These are phyloP conservation scores for Colletotrichum karsti DNA, from an alignment of 2,329 filamentous ascomycete species.

Conservation along the genomic window DNA sequence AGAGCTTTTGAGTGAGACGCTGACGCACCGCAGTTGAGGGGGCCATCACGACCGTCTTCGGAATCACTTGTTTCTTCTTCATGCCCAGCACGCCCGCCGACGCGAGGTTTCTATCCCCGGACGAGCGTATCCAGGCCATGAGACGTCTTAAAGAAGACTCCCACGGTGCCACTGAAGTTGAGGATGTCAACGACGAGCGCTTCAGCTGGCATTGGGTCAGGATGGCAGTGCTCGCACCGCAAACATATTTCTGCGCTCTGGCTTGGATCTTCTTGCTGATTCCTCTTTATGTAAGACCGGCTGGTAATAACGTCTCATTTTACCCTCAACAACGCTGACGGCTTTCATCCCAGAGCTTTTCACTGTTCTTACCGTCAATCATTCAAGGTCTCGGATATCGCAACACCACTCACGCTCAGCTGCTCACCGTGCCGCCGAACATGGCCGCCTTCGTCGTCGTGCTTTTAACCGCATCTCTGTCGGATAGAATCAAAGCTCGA, in stretches of 20 bases:
- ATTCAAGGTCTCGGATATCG: conserved; percentile 35
- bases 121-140: conserved; percentile 33
- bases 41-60: conserved; percentile 66
- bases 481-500: conserved; percentile 40
- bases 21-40: conserved; percentile 54
- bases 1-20: background rate
- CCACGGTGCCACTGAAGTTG: conserved; percentile 32
- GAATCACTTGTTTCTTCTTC: conserved; percentile 63
- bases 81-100: conserved; percentile 37
- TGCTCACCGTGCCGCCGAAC: conserved; percentile 42
- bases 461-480: conserved; percentile 40
- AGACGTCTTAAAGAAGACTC: conserved; percentile 34
- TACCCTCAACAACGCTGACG: background rate
- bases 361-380: conserved; percentile 19
- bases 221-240: conserved; percentile 37
- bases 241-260: conserved; percentile 36
- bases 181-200: conserved; percentile 43
- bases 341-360: background rate
- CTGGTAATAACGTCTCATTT: background rate
- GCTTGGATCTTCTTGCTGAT: conserved; percentile 37
- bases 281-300: conserved; percentile 33
- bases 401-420: conserved; percentile 33
- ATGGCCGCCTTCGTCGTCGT: conserved; percentile 42
- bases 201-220: conserved; percentile 51
- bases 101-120: conserved; percentile 35